These are phyloP conservation scores for Cladosporium sp. DNA, from an alignment of 2,329 filamentous ascomycete genomes.

Conservation along the genomic window DNA sequence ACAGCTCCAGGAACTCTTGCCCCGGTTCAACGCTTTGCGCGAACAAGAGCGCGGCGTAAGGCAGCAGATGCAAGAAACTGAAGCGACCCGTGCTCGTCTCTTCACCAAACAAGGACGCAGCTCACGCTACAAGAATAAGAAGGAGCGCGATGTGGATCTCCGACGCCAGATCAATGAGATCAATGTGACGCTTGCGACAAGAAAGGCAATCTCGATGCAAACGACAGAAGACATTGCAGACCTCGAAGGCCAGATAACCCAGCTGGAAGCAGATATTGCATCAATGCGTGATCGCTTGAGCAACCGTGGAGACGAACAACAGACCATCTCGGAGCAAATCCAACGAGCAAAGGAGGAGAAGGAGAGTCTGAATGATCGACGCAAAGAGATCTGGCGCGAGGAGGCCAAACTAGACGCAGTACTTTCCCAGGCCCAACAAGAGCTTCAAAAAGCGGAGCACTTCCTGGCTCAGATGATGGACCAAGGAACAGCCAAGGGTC, in stretches of 20 bases:
- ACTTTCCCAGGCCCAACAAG: slow-evolving; percentile 67
- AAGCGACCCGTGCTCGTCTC: slow-evolving; percentile 70
- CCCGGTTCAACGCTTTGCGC: slow-evolving; percentile 69
- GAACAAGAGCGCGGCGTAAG: slow-evolving; percentile 67
- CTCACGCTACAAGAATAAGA: slow-evolving; percentile 80
- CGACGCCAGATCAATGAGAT: slow-evolving; percentile 75
- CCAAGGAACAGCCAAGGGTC: slow-evolving; percentile 74
- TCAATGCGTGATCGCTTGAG: slow-evolving; percentile 68
- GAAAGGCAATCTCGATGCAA: slow-evolving; percentile 80
- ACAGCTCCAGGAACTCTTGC: slow-evolving; percentile 69
- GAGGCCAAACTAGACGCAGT: slow-evolving; percentile 81
- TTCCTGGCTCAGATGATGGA: slow-evolving; percentile 83
- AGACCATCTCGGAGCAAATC: slow-evolving; percentile 67
- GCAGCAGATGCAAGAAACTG: slow-evolving; percentile 68
- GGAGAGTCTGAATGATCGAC: slow-evolving; percentile 76
- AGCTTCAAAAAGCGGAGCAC: slow-evolving; percentile 72
- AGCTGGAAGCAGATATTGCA: slow-evolving; percentile 68
- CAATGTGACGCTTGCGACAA: slow-evolving; percentile 67
- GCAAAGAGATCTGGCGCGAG: slow-evolving; percentile 81
- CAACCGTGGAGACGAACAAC: slow-evolving; percentile 70
- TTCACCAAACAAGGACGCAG: slow-evolving; percentile 90
- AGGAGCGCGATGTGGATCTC: slow-evolving; percentile 80
- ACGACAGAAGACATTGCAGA: slow-evolving; percentile 75
- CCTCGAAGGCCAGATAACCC: slow-evolving; percentile 65
- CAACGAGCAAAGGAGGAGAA: slow-evolving; percentile 71